phyloP scores from a whole-genome alignment of 768 basidiomycete species.

The Leccinum uliginosum region DNA sequence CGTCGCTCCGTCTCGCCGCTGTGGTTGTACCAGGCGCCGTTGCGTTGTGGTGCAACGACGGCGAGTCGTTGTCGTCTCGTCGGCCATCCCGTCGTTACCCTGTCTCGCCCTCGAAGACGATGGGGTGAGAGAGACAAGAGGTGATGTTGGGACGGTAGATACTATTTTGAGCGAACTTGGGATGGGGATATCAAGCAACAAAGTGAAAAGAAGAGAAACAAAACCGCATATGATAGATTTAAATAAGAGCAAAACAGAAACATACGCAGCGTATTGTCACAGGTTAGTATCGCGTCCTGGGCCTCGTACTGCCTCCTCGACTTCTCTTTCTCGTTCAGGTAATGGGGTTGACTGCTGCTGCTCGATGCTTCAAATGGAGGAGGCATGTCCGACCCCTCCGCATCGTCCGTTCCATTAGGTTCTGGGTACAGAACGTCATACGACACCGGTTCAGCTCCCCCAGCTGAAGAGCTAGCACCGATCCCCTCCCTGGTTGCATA shows the following conservation, averaged over 20 bases:
- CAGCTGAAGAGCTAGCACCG: slow-evolving; percentile 12
- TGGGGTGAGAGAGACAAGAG: slow-evolving; percentile 84
- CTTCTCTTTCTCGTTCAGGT: slow-evolving; percentile 62
- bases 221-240: background rate
- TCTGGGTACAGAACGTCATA: slow-evolving; percentile 61
- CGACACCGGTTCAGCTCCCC: slow-evolving; percentile 43
- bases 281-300: slow-evolving; percentile 46
- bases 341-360: slow-evolving; percentile 35
- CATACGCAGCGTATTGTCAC: background rate
- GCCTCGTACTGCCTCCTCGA: slow-evolving; percentile 61
- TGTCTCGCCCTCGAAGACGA: slow-evolving; percentile 53
- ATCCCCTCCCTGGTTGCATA: slow-evolving; percentile 22
- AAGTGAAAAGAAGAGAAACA: too few species aligned
- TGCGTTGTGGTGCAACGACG: too few species aligned
- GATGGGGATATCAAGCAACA: background rate
- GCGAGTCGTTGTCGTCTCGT: too few species aligned
- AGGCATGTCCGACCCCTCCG: slow-evolving; percentile 36
- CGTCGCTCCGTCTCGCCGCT: too few species aligned
- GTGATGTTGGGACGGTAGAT: slow-evolving; percentile 62
- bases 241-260: background rate
- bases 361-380: slow-evolving; percentile 49
- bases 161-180: slow-evolving; percentile 53
- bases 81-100: too few species aligned
- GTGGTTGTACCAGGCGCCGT: too few species aligned
- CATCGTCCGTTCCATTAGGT: slow-evolving; percentile 22